These are phyloP conservation scores for Saccharomycopsis sp. DNA, from an alignment of 805 yeast genomes.

Conservation along the genomic window DNA sequence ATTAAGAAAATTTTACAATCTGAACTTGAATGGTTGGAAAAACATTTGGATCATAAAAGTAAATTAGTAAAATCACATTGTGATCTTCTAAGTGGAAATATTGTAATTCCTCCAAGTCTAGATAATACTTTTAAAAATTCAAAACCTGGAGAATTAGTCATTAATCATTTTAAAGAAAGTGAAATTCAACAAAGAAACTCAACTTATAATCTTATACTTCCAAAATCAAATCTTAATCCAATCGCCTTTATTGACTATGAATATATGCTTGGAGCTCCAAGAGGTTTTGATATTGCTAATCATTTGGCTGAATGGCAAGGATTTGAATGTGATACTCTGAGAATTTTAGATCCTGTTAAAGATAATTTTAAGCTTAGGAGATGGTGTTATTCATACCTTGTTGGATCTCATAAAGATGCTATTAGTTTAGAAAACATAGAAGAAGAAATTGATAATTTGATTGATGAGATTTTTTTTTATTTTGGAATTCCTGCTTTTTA, in stretches of 20 bases:
- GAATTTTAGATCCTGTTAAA: constrained; percentile 43
- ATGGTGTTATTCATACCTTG: constrained; percentile 53
- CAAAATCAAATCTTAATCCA: constrained; percentile 27
- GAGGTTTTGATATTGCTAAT: constrained; percentile 67
- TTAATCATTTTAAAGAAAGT: not conserved
- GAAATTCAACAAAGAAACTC: not conserved
- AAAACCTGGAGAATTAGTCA: not conserved
- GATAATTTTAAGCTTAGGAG: constrained; percentile 34
- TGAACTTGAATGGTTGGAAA: constrained; percentile 49
- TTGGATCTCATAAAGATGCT: constrained; percentile 17
- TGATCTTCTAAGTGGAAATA: constrained; percentile 65
- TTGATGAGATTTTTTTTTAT: constrained; percentile 46
- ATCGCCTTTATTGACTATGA: constrained; percentile 62
- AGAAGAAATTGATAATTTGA: constrained; percentile 29
- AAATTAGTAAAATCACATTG: constrained; percentile 58
- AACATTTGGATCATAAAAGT: constrained; percentile 32
- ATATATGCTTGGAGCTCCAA: constrained; percentile 60
- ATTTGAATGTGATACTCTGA: constrained; percentile 52
- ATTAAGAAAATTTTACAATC: constrained; percentile 28
- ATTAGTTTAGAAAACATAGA: constrained; percentile 10
- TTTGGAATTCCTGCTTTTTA: constrained; percentile 78
- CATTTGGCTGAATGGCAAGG: constrained; percentile 81
- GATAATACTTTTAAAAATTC: constrained; percentile 1
- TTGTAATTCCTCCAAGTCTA: constrained; percentile 42
- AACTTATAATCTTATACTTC: constrained; percentile 13